phyloP scores from a whole-genome alignment of 257 asterid genomes.

The Datura wrightii region DNA sequence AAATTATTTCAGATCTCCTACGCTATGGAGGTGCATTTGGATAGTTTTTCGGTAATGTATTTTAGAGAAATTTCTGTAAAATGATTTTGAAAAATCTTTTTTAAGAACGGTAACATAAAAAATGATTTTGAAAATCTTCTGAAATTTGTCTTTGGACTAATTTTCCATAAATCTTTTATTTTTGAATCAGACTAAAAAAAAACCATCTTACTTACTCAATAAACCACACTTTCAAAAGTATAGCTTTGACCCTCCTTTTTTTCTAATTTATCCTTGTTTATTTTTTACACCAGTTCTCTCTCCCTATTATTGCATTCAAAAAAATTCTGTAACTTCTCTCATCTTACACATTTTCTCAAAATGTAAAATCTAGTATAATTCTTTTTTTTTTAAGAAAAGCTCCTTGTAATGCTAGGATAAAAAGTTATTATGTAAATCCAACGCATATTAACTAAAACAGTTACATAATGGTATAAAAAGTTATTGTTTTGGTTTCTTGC shows the following conservation, averaged over 20 bases:
- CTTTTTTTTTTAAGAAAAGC: neutral
- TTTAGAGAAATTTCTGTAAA: neutral
- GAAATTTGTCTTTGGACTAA: neutral
- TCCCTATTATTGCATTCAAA: neutral
- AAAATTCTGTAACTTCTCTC: neutral
- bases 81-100: neutral
- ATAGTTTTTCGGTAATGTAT: neutral
- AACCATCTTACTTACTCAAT: neutral
- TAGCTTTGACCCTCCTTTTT: neutral
- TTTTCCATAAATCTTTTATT: neutral
- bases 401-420: neutral
- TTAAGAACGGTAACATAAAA: neutral
- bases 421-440: neutral
- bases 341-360: neutral
- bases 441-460: neutral
- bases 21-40: neutral
- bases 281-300: neutral
- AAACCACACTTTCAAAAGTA: constrained; percentile 3
- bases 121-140: constrained; percentile 11
- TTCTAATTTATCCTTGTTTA: neutral
- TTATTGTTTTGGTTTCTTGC: neutral
- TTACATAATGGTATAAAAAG: neutral
- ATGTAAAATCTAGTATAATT: neutral
- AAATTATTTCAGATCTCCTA: constrained; percentile 21
- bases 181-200: neutral